A percentile compares a stretch with the other conserved stretches of the same genome.
phyloP scores from a whole-genome alignment of 306 rosid genomes.

The Oxytropis ochrocephala region DNA sequence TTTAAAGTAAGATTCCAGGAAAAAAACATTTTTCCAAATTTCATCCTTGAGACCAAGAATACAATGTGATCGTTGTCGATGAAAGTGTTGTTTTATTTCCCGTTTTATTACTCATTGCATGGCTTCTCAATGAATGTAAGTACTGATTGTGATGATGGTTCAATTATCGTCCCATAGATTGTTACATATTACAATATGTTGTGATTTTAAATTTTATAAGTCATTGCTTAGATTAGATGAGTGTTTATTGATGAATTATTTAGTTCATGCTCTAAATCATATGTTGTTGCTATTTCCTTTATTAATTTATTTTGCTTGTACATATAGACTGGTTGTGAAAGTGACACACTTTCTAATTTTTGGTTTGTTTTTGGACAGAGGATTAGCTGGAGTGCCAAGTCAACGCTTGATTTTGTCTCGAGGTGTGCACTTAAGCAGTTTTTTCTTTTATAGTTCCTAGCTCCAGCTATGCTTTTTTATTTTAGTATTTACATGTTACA shows the following conservation, averaged over 20 bases:
- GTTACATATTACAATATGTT: not conserved
- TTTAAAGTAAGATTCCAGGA: not conserved
- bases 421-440: not conserved
- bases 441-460: not conserved
- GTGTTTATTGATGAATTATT: not conserved
- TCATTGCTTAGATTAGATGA: not conserved
- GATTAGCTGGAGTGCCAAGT: conserved; percentile 16
- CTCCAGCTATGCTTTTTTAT: not conserved
- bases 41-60: not conserved
- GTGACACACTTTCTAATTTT: conserved; percentile 1
- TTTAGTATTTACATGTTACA: not conserved
- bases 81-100: not conserved
- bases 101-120: not conserved
- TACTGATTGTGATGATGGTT: not conserved
- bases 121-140: not conserved
- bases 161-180: not conserved
- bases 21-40: not conserved
- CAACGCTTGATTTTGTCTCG: not conserved
- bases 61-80: not conserved
- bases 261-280: not conserved
- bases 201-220: not conserved
- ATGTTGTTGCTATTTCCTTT: not conserved
- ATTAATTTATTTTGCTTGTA: not conserved
- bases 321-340: not conserved
- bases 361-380: conserved; percentile 12